Evolutionary conservation across 2,329 filamentous ascomycete genomes (phyloP).

Genomic region (Talaromyces verruculosus): DNA sequence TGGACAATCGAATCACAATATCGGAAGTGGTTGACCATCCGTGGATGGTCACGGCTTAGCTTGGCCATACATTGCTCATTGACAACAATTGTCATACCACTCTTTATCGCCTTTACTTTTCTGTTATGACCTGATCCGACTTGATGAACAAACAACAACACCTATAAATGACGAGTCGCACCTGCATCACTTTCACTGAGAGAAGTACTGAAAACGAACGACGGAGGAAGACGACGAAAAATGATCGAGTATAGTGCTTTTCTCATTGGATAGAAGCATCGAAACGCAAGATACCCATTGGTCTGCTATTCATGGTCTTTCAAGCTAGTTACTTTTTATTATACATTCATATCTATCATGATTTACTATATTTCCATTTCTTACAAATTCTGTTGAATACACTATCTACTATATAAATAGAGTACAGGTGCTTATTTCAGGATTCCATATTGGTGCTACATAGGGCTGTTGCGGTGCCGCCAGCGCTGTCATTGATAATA

Average conservation of each 20-base stretch:
- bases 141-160: slow-evolving; percentile 3
- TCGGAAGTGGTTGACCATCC: slow-evolving; percentile 82
- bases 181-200: not conserved
- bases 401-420: not conserved
- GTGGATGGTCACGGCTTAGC: slow-evolving; percentile 58
- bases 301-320: slow-evolving; percentile 19
- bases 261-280: slow-evolving; percentile 23
- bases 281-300: slow-evolving; percentile 24
- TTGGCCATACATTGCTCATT: not conserved
- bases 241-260: slow-evolving; percentile 10
- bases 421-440: too few species aligned
- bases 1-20: slow-evolving; percentile 79
- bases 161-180: not conserved
- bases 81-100: not conserved
- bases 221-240: not conserved
- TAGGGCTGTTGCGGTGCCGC: too few species aligned
- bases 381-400: not conserved
- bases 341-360: slow-evolving; percentile 8
- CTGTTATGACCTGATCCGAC: slow-evolving; percentile 1
- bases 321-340: not conserved
- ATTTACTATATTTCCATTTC: slow-evolving; percentile 11
- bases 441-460: too few species aligned
- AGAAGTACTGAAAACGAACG: not conserved
- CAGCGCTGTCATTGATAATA: too few species aligned
- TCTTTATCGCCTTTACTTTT: slow-evolving; percentile 2